Conservation (phyloP, 2,329 filamentous ascomycete species). For the Neophaeococcomyces mojaviensis region DNA sequence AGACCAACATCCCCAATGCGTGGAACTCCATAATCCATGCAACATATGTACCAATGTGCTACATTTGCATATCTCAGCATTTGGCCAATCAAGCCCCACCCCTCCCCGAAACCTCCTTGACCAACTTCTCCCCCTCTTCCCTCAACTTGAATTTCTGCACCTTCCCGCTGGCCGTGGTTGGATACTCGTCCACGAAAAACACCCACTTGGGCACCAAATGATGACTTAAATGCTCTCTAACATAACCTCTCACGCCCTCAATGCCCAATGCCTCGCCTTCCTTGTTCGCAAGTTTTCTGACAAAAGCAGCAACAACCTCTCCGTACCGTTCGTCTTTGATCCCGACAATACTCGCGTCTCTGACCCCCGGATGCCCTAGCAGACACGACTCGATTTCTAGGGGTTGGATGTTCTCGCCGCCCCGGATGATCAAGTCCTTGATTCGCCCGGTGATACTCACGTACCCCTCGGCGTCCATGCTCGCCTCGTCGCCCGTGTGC, state of each 20-base stretch:
- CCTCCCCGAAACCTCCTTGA: conserved; percentile 57
- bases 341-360: conserved; percentile 75
- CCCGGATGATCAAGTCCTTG: conserved; percentile 91
- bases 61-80: not conserved
- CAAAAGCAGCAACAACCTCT: conserved; percentile 78
- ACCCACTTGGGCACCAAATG: conserved; percentile 77
- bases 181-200: conserved; percentile 80
- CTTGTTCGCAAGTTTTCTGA: conserved; percentile 47
- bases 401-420: conserved; percentile 93
- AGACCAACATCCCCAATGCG: too few relatives aligned
- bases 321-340: conserved; percentile 75
- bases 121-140: conserved; percentile 52
- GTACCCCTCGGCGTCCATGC: conserved; percentile 69
- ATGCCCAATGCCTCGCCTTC: conserved; percentile 37
- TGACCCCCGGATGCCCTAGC: conserved; percentile 61
- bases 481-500: conserved; percentile 84
- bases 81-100: not conserved
- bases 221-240: conserved; percentile 61
- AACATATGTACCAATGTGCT: too few relatives aligned
- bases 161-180: conserved; percentile 94
- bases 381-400: conserved; percentile 87
- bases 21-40: too few relatives aligned
- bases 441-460: conserved; percentile 59
- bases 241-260: conserved; percentile 63
- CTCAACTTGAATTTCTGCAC: conserved; percentile 71